Base-by-base conservation (phyloP, 2,329 filamentous ascomycete species). In the Botryotinia convoluta region DNA sequence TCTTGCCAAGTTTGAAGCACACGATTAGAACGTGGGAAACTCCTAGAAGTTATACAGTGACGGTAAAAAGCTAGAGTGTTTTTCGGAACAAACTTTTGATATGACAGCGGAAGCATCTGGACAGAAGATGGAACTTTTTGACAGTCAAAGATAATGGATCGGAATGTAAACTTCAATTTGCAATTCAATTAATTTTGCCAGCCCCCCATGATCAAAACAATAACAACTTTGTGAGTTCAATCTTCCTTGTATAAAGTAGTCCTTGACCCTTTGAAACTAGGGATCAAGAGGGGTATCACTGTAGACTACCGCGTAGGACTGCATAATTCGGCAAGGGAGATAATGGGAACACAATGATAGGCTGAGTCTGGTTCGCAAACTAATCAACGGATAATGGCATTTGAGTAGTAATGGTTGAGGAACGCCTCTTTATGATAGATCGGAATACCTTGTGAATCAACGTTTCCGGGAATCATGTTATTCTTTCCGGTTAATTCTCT, bases 11-110 rank as follows among this genome's bases (percentile, higher is more conserved):
- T n/a, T 69, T 65, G 26, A 48, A 71, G 39, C 42, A 59, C 73
- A 73, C 75, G 76, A 72, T 71, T 26, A 74, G 74, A 77, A 77
- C 76, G 76, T 77, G 76, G 74, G 72, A 39, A 48, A 54, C 6
- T 68, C 54, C 61, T 61, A 51, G 54, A 72, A 74, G 71, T 76
- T 76, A 76, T 76, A 77, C 72, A 70, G 68, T 54, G 72, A 73
- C 71, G 65, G 65, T 54, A 26, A 32, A 69, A 70, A 37, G 59
- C 54, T 63, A 57, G 35, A 70, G 37, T 42, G n/a, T 4, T 44
- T 69, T 26, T 20, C 51, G 60, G 63, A 73, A 63, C 65, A 73
- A 70, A 65, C 39, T 69, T 72, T 22, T 60, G 61, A 51, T 51
- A 72, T 70, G 64, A 69, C 71, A 69, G 71, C 71, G 64, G 71